phyloP scores from a whole-genome alignment of 2,329 filamentous ascomycete genomes.

The Cercospora nicotianae region DNA sequence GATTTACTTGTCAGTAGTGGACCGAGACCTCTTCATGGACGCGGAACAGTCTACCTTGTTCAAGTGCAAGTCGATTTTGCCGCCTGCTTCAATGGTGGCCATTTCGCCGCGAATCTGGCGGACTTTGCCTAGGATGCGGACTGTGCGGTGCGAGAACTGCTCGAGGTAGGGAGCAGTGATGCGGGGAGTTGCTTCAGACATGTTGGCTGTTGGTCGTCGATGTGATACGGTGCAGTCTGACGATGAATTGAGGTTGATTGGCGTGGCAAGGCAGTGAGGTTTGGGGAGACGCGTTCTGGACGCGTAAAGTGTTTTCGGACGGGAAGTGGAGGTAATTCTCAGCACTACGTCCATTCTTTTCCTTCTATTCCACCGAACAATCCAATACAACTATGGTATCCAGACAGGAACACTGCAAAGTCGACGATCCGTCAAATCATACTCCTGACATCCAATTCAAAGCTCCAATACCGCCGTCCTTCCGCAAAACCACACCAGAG shows the following conservation, averaged over 20 bases:
- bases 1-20: not conserved
- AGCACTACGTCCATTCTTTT: not conserved
- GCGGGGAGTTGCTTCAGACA: conserved; percentile 77
- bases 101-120: conserved; percentile 76
- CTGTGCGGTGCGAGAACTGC: conserved; percentile 67
- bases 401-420: not conserved
- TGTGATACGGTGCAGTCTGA: not conserved
- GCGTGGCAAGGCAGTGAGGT: not conserved
- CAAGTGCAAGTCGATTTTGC: conserved; percentile 70
- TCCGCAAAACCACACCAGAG: not conserved
- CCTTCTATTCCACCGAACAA: not conserved
- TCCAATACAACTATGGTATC: not conserved
- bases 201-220: too few relatives aligned
- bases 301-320: conserved; percentile 7
- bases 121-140: conserved; percentile 85
- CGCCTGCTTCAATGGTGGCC: conserved; percentile 76
- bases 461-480: not conserved
- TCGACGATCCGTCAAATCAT: not conserved
- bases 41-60: conserved; percentile 61
- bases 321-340: not conserved
- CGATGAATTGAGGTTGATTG: not conserved
- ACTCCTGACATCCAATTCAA: not conserved
- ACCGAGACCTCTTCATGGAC: conserved; percentile 18
- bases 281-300: conserved; percentile 8
- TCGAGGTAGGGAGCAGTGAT: conserved; percentile 79